A percentile compares a stretch with the other conserved stretches of the same genome.
phyloP scores from a whole-genome alignment of 2,329 filamentous ascomycete species.

The Nannizziopsis arthrosporioides region DNA sequence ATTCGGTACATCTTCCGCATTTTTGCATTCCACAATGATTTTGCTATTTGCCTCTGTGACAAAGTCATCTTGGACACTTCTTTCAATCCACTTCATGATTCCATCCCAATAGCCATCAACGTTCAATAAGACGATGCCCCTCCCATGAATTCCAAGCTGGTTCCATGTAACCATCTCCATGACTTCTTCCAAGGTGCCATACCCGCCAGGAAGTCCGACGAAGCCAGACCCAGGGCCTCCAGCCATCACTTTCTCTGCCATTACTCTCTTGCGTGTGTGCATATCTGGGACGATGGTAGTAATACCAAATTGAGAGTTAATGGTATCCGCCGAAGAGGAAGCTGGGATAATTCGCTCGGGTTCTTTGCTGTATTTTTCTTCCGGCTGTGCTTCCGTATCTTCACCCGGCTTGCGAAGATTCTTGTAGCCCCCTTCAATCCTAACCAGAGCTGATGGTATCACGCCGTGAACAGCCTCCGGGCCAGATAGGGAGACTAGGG shows the following conservation, averaged over 20 bases:
- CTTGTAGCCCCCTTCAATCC: constrained; percentile 48
- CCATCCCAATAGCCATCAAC: constrained; percentile 88
- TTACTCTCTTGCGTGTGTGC: constrained; percentile 89
- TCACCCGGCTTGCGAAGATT: not conserved
- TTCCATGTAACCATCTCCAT: constrained; percentile 95
- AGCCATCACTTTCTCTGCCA: constrained; percentile 75
- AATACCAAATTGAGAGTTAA: constrained; percentile 52
- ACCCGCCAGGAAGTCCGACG: constrained; percentile 77
- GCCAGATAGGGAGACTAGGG: constrained; percentile 70
- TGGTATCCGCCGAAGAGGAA: constrained; percentile 17
- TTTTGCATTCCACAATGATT: constrained; percentile 68
- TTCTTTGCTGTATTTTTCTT: constrained; percentile 38
- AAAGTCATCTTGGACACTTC: constrained; percentile 64
- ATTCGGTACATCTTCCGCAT: constrained; percentile 59
- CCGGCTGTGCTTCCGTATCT: not conserved
- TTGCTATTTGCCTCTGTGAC: constrained; percentile 56
- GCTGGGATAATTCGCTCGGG: constrained; percentile 51
- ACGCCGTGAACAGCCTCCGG: constrained; percentile 80
- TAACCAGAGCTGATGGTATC: constrained; percentile 75
- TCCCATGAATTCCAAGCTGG: constrained; percentile 80
- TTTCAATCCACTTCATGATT: constrained; percentile 67
- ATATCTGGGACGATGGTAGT: constrained; percentile 90
- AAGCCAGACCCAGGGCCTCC: constrained; percentile 79
- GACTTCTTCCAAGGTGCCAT: constrained; percentile 90
- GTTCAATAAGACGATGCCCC: constrained; percentile 71